Base-by-base conservation (phyloP, 116 monocot species). In the Cymodocea nodosa region DNA sequence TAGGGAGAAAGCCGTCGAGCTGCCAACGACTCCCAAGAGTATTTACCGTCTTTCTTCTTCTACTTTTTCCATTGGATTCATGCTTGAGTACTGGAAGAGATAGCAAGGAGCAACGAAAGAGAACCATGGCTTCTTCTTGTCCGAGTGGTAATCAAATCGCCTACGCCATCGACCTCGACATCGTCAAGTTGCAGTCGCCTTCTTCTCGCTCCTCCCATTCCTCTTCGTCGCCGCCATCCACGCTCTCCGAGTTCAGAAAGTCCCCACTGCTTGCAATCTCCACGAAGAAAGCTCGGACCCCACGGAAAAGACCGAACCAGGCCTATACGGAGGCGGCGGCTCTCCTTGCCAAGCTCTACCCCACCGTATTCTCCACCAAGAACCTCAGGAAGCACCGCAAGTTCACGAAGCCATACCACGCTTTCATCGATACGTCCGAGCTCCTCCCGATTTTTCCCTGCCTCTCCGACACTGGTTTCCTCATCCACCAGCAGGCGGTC, bases 251-350 rank as follows among this genome's bases (percentile, higher is more conserved):
- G 22, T 73, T 75, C 4, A 67, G 69, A 62, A 80, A 74, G 63
- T 56, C 57, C 56, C 73, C 78, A 15, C 67, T 80, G 0, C 76
- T 71, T 52, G 67, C 76, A 52, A 84, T 89, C 53, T 94, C 84
- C 63, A 79, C 82, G 37, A 89, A 89, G 78, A 70, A 75, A 30
- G 74, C 82, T 2, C 72, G 89, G 23, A 52, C 80, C 12, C 89
- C 80, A 3, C 77, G 89, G 15, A 89, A 89, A 66, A 52, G 95
- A 16, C 95, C 84, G 19, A 87, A 88, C 79, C 84, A 88, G 68
- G 77, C 82, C 34, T 88, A 82, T 75, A 70, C 74, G 35, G 84
- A 88, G 60, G 88, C 88, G 2, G 84, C 88, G 52, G 88, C 88
- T 39, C 72, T 88, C 17, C 88, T 88, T n/a, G 76, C 88, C 64